Percentiles rank a stretch among this genome's conserved stretches.
phyloP scores from a whole-genome alignment of 148 eudicot genomes.

The Rhododendron henanense region DNA sequence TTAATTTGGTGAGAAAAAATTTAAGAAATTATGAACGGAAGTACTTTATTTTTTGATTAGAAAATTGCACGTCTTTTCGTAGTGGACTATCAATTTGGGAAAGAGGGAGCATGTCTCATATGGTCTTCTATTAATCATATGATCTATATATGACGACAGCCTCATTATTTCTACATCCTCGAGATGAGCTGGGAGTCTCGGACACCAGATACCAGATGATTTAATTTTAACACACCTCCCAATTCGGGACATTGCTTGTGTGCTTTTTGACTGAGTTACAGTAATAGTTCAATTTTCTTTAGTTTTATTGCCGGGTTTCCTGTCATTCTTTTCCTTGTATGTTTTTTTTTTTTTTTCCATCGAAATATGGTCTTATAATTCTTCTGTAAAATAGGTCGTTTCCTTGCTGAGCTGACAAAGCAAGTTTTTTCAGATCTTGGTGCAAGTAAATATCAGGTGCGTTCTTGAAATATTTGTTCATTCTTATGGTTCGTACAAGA shows the following conservation, averaged over 20 bases:
- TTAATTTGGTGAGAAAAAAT: too few relatives aligned
- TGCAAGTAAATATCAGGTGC: constrained; percentile 97
- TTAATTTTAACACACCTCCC: neutral
- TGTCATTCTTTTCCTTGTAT: neutral
- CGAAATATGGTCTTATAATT: neutral
- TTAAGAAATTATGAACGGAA: too few relatives aligned
- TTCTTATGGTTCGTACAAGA: neutral
- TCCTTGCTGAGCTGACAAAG: constrained; percentile 94
- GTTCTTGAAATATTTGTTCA: constrained; percentile 3
- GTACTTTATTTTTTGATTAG: neutral
- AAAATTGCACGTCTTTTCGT: neutral
- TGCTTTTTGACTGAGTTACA: neutral
- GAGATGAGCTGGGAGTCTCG: neutral
- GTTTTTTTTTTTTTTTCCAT: neutral
- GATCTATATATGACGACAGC: neutral
- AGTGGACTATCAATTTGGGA: neutral
- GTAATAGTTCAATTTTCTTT: neutral
- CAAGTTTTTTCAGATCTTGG: constrained; percentile 89
- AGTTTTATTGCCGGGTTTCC: neutral
- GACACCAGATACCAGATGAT: neutral
- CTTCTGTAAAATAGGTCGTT: constrained; percentile 59
- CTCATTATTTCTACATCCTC: neutral
- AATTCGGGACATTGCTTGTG: neutral
- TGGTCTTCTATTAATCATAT: neutral
- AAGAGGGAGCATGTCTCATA: neutral